Percentiles rank a stretch among this genome's conserved stretches.
Conservation (phyloP, 352 stramenopile genomes). For the Pythium graminicola region DNA sequence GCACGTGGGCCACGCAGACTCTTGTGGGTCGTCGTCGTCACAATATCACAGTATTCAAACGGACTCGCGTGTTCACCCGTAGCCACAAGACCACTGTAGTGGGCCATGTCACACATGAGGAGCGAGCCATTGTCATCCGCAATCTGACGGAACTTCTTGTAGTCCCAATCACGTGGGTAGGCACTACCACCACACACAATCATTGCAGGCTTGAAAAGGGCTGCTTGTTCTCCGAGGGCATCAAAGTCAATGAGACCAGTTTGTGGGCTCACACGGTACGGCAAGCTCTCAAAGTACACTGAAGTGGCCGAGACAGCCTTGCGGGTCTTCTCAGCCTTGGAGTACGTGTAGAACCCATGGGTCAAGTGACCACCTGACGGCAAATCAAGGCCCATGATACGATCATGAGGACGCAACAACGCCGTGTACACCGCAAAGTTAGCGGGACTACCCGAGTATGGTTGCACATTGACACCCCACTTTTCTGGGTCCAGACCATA, state of each 20-base stretch:
- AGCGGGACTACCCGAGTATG: slow-evolving; percentile 95
- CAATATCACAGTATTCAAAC: slow-evolving; percentile 98
- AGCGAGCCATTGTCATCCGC: slow-evolving; percentile 92
- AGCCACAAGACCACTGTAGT: slow-evolving; percentile 98
- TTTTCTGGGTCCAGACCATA: slow-evolving; percentile 95
- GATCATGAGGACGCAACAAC: slow-evolving; percentile 97
- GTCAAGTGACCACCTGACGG: slow-evolving; percentile 98
- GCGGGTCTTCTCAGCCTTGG: slow-evolving; percentile 95
- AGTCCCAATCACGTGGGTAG: slow-evolving; percentile 99
- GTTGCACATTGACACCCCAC: slow-evolving; percentile 97
- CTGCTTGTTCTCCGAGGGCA: slow-evolving; percentile 92
- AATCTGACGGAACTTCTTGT: slow-evolving; percentile 97
- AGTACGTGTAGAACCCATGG: slow-evolving; percentile 98
- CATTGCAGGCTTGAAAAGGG: slow-evolving; percentile 94
- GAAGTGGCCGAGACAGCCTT: slow-evolving; percentile 99
- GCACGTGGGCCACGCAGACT: slow-evolving; percentile 96
- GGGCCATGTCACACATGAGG: slow-evolving; percentile 98
- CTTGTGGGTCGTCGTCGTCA: slow-evolving; percentile 99
- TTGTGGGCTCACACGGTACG: slow-evolving; percentile 94
- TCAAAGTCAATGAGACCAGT: slow-evolving; percentile 99
- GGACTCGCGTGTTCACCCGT: slow-evolving; percentile 94
- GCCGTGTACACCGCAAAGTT: slow-evolving; percentile 99
- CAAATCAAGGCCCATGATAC: slow-evolving; percentile 98
- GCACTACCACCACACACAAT: slow-evolving; percentile 98
- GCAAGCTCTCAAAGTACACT: slow-evolving; percentile 99